A percentile compares a stretch with the other conserved stretches of the same genome.
Evolutionary conservation across 371 early-diverging fungal genomes (phyloP).

Genomic region (Actinomucor elegans): DNA sequence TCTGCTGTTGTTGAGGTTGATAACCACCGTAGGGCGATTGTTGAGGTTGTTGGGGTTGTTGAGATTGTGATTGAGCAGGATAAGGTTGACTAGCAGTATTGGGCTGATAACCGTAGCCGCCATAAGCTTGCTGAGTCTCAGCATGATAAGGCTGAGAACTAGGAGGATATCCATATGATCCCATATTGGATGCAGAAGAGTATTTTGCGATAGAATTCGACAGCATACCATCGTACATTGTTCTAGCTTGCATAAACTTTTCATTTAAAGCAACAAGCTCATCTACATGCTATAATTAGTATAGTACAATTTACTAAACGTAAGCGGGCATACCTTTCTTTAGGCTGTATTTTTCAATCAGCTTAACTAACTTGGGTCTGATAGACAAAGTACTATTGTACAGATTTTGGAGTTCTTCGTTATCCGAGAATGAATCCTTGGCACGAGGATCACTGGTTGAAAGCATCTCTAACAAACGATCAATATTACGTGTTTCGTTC

Average conservation of each 20-base stretch:
- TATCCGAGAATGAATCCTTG: conserved; percentile 83
- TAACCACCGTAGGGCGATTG: conserved; percentile 1
- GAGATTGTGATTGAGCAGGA: background rate
- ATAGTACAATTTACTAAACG: too few relatives aligned
- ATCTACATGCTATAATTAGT: conserved; percentile 26
- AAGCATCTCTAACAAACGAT: conserved; percentile 75
- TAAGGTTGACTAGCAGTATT: conserved; percentile 1
- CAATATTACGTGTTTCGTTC: conserved; percentile 74
- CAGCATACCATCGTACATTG: conserved; percentile 53
- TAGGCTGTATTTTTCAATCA: conserved; percentile 74
- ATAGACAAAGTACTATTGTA: conserved; percentile 72
- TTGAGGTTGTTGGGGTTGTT: too few relatives aligned
- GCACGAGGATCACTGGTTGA: conserved; percentile 70
- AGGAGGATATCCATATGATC: conserved; percentile 23
- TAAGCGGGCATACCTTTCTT: conserved; percentile 83
- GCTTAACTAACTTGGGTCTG: conserved; percentile 76
- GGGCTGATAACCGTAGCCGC: conserved; percentile 13
- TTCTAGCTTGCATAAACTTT: conserved; percentile 54
- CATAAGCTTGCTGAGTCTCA: conserved; percentile 6
- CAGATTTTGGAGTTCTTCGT: conserved; percentile 78
- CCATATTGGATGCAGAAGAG: conserved; percentile 10
- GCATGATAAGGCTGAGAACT: background rate
- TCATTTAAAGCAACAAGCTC: conserved; percentile 55
- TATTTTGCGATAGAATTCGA: conserved; percentile 51
- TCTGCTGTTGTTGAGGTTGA: conserved; percentile 11